Base-by-base conservation (phyloP, 192 early-diverging fungal genomes). In the Entomortierella beljakovae region DNA sequence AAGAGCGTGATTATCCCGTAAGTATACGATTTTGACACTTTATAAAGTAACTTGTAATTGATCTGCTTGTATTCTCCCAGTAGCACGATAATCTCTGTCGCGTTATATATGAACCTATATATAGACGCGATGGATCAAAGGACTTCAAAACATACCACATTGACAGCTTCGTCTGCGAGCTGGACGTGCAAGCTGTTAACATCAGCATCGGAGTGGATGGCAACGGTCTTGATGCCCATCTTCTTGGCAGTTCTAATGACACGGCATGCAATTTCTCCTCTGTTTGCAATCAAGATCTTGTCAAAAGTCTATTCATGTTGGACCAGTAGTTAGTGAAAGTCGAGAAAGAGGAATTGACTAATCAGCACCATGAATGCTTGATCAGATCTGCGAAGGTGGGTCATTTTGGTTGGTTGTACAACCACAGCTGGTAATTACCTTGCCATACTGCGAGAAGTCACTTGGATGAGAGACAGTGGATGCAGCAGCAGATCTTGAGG, bases 211-310 rank as follows among this genome's bases (percentile, higher is more conserved):
- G 95, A 96, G 88, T 98, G 95, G 35, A 98, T 88, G 9, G 97
- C 95, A 0, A 98, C 95, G 3, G 97, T 97, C 79, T 93, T 90
- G 80, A 98, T 96, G 57, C 95, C 95, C 90, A 98, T 93, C 72
- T 93, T 95, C 61, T 89, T 88, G 46, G 97, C 97, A 4, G 95
- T 94, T 42, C 90, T 90, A 67, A 98, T 96, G 66, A 98, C 92
- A 55, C 97, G 94, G 80, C 90, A 90, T 0, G 97, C 97, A 66
- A 98, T 98, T 74, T 98, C 97, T 63, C 97, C 97, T 54, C 97
- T 90, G 87, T 98, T 98, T 40, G 97, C 95, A 52, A 98, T 90
- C 51, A 98, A 85, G 56, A 98, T 93, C 81, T 95, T 98, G 87
- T 94, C 89, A 77, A 98, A 98, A 6, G 88, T 89, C 88, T 89